Percentiles rank a stretch among this genome's conserved stretches.
phyloP scores from a whole-genome alignment of 345 rosid species.

The Anacardium occidentale region DNA sequence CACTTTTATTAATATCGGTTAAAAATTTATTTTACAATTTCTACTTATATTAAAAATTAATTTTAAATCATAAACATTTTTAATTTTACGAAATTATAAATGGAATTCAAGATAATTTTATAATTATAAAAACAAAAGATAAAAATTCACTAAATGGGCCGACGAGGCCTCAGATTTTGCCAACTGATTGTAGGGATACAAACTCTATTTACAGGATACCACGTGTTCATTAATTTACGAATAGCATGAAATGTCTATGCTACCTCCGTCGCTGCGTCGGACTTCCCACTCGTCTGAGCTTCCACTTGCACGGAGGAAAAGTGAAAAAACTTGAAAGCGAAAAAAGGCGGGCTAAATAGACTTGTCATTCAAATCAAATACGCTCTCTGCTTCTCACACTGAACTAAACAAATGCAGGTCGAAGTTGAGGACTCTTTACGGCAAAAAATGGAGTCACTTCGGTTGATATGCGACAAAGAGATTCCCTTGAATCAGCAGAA shows the following conservation, averaged over 20 bases:
- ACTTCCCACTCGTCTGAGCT: not conserved
- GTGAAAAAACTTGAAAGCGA: constrained; percentile 13
- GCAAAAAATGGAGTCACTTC: constrained; percentile 55
- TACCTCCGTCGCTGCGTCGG: not conserved
- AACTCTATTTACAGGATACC: not conserved
- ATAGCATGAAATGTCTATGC: not conserved
- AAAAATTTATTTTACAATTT: no score
- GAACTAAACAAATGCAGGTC: constrained; percentile 26
- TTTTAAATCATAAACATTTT: no score
- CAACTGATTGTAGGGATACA: no score
- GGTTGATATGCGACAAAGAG: constrained; percentile 43
- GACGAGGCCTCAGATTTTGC: no score
- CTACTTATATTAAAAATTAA: no score
- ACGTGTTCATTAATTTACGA: not conserved
- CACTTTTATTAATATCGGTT: no score
- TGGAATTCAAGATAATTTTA: no score
- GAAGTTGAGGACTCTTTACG: constrained; percentile 31
- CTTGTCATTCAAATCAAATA: constrained; percentile 16
- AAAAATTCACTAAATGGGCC: no score
- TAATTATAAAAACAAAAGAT: no score
- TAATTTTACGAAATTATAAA: no score
- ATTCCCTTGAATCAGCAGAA: constrained; percentile 35
- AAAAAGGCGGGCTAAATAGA: constrained; percentile 28
- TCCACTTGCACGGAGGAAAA: not conserved
- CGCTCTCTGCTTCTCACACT: constrained; percentile 16